Base-by-base conservation (phyloP, 139 green algal genomes). In the Gonium pectorale region DNA sequence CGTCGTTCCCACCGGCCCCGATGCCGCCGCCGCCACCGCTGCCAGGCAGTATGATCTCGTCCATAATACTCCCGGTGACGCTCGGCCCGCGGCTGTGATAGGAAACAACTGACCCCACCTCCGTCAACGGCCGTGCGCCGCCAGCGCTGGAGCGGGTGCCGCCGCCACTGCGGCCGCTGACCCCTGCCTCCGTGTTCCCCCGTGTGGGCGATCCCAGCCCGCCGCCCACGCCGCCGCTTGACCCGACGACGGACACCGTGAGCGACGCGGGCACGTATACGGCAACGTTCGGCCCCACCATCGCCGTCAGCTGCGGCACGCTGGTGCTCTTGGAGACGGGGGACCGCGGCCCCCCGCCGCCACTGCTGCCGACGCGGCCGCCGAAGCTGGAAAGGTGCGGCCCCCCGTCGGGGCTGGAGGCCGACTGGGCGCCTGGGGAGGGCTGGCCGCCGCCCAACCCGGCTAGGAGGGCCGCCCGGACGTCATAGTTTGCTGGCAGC, bases 401-500 rank as follows among this genome's bases (percentile, higher is more conserved):
- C n/a, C n/a, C n/a, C n/a, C n/a, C n/a, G n/a, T n/a, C n/a, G n/a
- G n/a, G n/a, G n/a, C n/a, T n/a, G n/a, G n/a, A n/a, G n/a, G n/a
- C n/a, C n/a, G n/a, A n/a, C n/a, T n/a, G n/a, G n/a, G n/a, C n/a
- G n/a, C n/a, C n/a, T n/a, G n/a, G n/a, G n/a, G n/a, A n/a, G n/a
- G n/a, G n/a, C n/a, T n/a, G n/a, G 29, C 71, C 71, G 46, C 52
- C 54, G 2, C 37, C 24, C 37, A 19, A 33, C 9, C 37, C 33
- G 24, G 38, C 72, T 1, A 54, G 17, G 21, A 82, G 75, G 6
- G 75, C 75, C 6, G 75, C 75, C 24, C n/a, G 40, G 17, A 82
- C 13, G 29, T 71, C 41, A 29, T 82, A 82, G 59, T 71, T 33
- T 13, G 75, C 29, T 0, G 75, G 75, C 41, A 82, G 75, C 41